phyloP scores from a whole-genome alignment of 1,139 yeast species.

The Lodderomyces elongisporus region DNA sequence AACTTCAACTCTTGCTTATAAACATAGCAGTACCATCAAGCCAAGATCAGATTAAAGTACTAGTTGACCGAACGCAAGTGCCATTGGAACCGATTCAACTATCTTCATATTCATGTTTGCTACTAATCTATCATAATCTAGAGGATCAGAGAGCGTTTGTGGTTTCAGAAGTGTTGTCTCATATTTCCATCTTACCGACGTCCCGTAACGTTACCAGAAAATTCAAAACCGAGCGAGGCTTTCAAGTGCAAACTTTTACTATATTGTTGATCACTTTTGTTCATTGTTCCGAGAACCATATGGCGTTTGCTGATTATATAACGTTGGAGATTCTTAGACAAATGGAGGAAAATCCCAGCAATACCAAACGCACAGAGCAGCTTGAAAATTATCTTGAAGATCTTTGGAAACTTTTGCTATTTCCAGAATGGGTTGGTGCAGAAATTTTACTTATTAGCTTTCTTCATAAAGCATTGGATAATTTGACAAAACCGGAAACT shows the following conservation, averaged over 20 bases:
- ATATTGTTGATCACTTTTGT: conserved; percentile 28
- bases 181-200: conserved; percentile 14
- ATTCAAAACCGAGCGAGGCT: conserved; percentile 39
- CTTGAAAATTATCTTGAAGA: conserved; percentile 45
- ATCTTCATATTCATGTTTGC: conserved; percentile 9
- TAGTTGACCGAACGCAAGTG: too few species aligned
- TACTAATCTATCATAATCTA: conserved; percentile 33
- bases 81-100: conserved; percentile 8
- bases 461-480: conserved; percentile 2
- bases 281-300: not conserved
- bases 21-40: conserved; percentile 9
- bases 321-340: not conserved
- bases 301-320: not conserved
- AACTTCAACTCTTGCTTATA: conserved; percentile 8
- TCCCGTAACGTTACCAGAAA: conserved; percentile 30
- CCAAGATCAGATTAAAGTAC: too few species aligned
- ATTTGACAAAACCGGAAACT: not conserved
- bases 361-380: not conserved
- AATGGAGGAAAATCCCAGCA: not conserved
- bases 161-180: conserved; percentile 53
- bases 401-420: conserved; percentile 39
- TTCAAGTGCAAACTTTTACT: conserved; percentile 45
- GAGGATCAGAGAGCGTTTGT: conserved; percentile 55
- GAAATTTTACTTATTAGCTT: conserved; percentile 21
- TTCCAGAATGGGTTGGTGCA: conserved; percentile 60